Base-by-base conservation (phyloP, 2,329 filamentous ascomycete species). In the Cercospora brassicicola region DNA sequence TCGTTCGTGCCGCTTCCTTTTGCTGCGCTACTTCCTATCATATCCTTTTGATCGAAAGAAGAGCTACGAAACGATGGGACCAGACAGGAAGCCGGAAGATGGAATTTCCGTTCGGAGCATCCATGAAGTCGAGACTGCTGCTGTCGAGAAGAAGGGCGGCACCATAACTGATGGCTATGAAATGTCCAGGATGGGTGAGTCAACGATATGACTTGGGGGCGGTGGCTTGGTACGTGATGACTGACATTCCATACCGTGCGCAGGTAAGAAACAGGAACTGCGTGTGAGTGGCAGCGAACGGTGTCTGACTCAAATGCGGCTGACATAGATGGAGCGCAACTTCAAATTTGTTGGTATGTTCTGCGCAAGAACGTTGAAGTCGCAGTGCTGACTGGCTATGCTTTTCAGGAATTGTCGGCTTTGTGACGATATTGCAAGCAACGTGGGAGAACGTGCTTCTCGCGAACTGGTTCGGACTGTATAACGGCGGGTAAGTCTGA, bases 381-480 rank as follows among this genome's bases (percentile, higher is more conserved):
- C 57, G n/a, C 39, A 39, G 23, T 42, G 18, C 57, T 59, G 26
- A 65, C 39, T 55, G 30, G 18, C 4, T 28, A 18, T 18, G n/a
- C 30, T 39, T 51, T 42, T 28, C 84, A 64, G 82, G 70, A 3
- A 86, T 85, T 31, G 78, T 86, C 11, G 84, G 84, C 5, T 86
- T 86, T 67, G 82, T 82, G n/a, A 84, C 83, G 69, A 83, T 84
- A 23, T 79, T 85, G 39, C 82, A 86, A 72, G 82, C 83, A 59
- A 86, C 85, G 0, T 88, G 85, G 86, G 86, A 87, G 73, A 80
- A 81, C 42, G 78, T 81, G 2, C 73, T 85, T 5, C 78, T 80
- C n/a, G 67, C 76, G 31, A 77, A 71, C 55, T 75, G 67, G 67
- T 73, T 74, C 56, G 75, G 75, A 33, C 70, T 77, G 30, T 73